A percentile compares a stretch with the other conserved stretches of the same genome.
Evolutionary conservation across 192 early-diverging fungal species (phyloP).

Genomic region (Coemansia sp.): DNA sequence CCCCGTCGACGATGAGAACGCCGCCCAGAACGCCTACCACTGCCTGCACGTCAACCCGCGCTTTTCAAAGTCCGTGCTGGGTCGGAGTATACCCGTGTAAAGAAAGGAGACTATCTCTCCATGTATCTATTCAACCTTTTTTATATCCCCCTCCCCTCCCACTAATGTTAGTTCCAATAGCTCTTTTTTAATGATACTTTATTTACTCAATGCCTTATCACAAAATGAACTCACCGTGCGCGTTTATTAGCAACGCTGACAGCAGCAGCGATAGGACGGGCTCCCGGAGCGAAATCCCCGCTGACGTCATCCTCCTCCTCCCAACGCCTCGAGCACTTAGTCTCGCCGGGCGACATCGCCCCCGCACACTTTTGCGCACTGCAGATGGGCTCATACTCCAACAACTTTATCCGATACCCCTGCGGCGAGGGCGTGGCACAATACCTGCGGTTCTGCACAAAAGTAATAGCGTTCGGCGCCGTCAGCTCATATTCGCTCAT

Average conservation of each 20-base stretch:
- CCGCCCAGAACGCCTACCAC: conserved; percentile 22
- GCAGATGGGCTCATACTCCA: conserved; percentile 51
- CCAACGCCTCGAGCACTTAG: conserved; percentile 13
- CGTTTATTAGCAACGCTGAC: conserved; percentile 14
- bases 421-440: conserved; percentile 59
- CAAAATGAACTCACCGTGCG: neutral
- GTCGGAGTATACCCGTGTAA: neutral
- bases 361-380: conserved; percentile 17
- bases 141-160: no score
- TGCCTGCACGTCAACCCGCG: conserved; percentile 37
- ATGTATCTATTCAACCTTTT: neutral
- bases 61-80: conserved; percentile 13
- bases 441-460: conserved; percentile 83
- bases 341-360: neutral
- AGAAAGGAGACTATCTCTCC: neutral
- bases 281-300: neutral
- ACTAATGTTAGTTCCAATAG: neutral
- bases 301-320: conserved; percentile 28
- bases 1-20: conserved; percentile 19
- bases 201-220: neutral
- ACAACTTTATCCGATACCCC: conserved; percentile 44
- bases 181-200: neutral
- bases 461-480: conserved; percentile 72
- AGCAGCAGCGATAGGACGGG: conserved; percentile 7
- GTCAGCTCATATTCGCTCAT: conserved; percentile 73